A percentile compares a stretch with the other conserved stretches of the same genome.
Evolutionary conservation across 768 basidiomycete species (phyloP).

Genomic region (Tephrocybe sp.): DNA sequence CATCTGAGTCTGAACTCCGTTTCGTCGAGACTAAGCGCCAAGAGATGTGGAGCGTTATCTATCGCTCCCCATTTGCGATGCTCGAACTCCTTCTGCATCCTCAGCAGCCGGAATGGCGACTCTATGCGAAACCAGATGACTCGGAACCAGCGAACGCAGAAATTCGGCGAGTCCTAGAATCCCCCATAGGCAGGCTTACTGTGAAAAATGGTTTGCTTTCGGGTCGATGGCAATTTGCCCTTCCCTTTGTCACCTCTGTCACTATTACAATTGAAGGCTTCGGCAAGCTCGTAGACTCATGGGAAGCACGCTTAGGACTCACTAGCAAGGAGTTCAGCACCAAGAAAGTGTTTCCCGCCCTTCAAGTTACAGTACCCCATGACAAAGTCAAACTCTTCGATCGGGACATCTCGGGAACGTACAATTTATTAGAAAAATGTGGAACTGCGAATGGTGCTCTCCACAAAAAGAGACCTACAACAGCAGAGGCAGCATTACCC

Average conservation of each 20-base stretch:
- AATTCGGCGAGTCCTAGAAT: constrained; percentile 69
- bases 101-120: constrained; percentile 81
- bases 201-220: constrained; percentile 57
- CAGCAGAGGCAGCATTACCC: constrained; percentile 50
- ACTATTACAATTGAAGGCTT: constrained; percentile 60
- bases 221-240: constrained; percentile 79
- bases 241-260: constrained; percentile 61
- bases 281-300: constrained; percentile 75
- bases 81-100: constrained; percentile 80
- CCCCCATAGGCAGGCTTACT: constrained; percentile 75
- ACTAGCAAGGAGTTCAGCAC: constrained; percentile 62
- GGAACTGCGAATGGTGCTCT: constrained; percentile 86
- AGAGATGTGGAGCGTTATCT: constrained; percentile 82
- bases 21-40: constrained; percentile 88
- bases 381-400: constrained; percentile 56
- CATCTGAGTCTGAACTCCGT: constrained; percentile 62
- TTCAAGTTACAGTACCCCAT: constrained; percentile 61
- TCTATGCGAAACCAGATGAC: constrained; percentile 71
- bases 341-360: constrained; percentile 61
- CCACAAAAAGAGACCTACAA: constrained; percentile 56
- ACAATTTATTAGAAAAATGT: constrained; percentile 79
- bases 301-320: constrained; percentile 83
- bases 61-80: constrained; percentile 66
- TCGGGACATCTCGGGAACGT: constrained; percentile 79
- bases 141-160: constrained; percentile 76